Evolutionary conservation across 164 flowering plant genomes (phyloP).

Genomic region (Tetracentron sinense): DNA sequence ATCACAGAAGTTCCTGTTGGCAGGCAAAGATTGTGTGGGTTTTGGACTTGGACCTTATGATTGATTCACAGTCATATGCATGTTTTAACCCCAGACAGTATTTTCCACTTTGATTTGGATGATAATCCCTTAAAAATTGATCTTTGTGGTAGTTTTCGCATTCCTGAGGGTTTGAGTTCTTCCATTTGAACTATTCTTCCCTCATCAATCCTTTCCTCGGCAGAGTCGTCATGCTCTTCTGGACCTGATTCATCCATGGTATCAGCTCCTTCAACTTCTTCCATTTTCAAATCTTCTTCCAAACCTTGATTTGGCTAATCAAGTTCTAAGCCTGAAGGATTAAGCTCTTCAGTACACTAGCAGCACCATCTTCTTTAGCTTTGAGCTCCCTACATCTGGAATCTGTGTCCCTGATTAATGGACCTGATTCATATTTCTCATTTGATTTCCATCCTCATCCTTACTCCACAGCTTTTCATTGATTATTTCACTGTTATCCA

Average conservation of each 20-base stretch:
- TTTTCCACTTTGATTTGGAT: too few relatives aligned
- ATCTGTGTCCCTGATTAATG: slow-evolving; percentile 56
- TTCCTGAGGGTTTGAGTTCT: too few relatives aligned
- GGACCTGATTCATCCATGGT: slow-evolving; percentile 34
- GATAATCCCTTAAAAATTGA: too few relatives aligned
- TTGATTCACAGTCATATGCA: too few relatives aligned
- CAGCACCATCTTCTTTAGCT: slow-evolving; percentile 66
- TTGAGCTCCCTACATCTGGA: slow-evolving; percentile 55
- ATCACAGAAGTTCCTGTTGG: too few relatives aligned
- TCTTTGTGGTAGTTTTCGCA: too few relatives aligned
- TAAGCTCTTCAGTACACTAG: slow-evolving; percentile 26
- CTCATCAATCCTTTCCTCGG: slow-evolving; percentile 25
- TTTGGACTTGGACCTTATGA: too few relatives aligned
- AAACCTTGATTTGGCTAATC: slow-evolving; percentile 37
- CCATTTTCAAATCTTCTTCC: slow-evolving; percentile 43
- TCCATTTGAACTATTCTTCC: too few relatives aligned
- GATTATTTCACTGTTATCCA: slow-evolving; percentile 49
- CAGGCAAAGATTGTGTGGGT: too few relatives aligned
- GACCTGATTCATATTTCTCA: slow-evolving; percentile 74
- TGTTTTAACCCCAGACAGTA: too few relatives aligned
- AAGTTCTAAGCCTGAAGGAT: slow-evolving; percentile 44
- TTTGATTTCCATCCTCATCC: slow-evolving; percentile 49
- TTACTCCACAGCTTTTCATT: slow-evolving; percentile 74
- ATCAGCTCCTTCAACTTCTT: slow-evolving; percentile 29
- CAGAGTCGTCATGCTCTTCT: slow-evolving; percentile 28